Base-by-base conservation (phyloP, 1,284 basidiomycete genomes). In the Trametes versicolor region DNA sequence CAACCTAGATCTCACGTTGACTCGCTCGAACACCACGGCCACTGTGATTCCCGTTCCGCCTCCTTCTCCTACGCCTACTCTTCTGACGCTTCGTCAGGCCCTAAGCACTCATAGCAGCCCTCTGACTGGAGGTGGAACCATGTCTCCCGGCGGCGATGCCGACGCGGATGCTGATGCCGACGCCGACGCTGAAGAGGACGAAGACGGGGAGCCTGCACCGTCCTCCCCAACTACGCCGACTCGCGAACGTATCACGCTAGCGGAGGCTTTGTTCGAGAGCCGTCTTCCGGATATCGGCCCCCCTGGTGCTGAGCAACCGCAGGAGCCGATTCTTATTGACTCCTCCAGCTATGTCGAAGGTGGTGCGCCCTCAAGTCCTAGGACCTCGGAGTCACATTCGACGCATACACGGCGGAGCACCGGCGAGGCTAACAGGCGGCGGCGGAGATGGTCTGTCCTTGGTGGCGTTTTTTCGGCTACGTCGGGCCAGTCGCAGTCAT, bases 221-320 rank as follows among this genome's bases (percentile, higher is more conserved):
- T 73, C 75, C 4, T 73, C 76, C 2, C 73, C 76, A 6, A 72
- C 76, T 6, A 77, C 78, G 2, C 78, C 80, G 0, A 78, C 74
- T 17, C 83, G 85, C 58, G 89, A 91, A 58, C 82, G 84, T 15
- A 89, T 94, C 53, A 89, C 87, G 41, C 83, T 94, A 48, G 87
- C 84, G 0, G 87, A 94, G 68, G 88, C 89, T 21, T 78, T 94
- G 21, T 73, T 91, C 63, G 92, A 94, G 78, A 94, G 92, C 71
- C 87, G 92, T 50, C 75, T 92, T 55, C 91, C 93, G 8, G 83
- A 89, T 53, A 74, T 92, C 10, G 90, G 92, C 15, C 92, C 92
- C 12, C 79, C 81, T 43, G 92, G 92, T n/a, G 84, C 87, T 23
- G 79, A 80, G 58, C 85, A 78, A 62, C 80, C 85, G 17, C 92